Conservation (phyloP, 1,284 basidiomycete genomes). For the Malassezia furfur region DNA sequence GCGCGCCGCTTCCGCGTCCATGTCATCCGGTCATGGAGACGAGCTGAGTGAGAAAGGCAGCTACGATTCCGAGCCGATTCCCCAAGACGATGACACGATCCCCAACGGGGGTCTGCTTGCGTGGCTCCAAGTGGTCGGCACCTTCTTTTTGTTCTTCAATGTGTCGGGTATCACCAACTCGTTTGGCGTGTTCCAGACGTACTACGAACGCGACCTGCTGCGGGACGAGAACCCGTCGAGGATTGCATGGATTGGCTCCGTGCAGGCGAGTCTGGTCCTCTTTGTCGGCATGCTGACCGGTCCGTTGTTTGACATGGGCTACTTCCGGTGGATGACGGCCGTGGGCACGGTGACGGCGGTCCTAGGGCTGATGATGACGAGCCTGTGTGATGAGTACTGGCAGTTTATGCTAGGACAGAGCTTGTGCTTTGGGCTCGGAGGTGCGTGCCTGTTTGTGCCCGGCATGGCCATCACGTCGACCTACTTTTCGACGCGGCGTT, state of each 20-base stretch:
- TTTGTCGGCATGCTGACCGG: slow-evolving; percentile 18
- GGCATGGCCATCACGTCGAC: slow-evolving; percentile 21
- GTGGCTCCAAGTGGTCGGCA: slow-evolving; percentile 29
- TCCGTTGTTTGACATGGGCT: slow-evolving; percentile 25
- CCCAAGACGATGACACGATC: neutral
- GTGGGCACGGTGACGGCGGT: slow-evolving; percentile 21
- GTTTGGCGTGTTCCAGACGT: slow-evolving; percentile 30
- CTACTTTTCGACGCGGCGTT: slow-evolving; percentile 22
- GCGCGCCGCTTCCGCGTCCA: no score
- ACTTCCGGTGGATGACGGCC: slow-evolving; percentile 8
- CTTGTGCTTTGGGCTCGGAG: slow-evolving; percentile 22
- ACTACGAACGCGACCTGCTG: slow-evolving; percentile 19
- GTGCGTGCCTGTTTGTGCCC: slow-evolving; percentile 22
- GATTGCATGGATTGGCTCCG: slow-evolving; percentile 31
- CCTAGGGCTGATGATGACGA: slow-evolving; percentile 33
- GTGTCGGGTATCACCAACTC: slow-evolving; percentile 27
- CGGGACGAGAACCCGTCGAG: slow-evolving; percentile 6
- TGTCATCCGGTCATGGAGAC: neutral
- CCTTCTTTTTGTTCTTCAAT: slow-evolving; percentile 28
- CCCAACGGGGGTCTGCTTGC: slow-evolving; percentile 28
- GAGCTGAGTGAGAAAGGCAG: neutral
- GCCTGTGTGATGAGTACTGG: slow-evolving; percentile 28
- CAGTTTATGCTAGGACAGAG: slow-evolving; percentile 36
- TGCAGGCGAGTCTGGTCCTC: slow-evolving; percentile 28
- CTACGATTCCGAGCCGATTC: neutral